Base-by-base conservation (phyloP, 2,329 filamentous ascomycete species). In the Aspergillus sp. region DNA sequence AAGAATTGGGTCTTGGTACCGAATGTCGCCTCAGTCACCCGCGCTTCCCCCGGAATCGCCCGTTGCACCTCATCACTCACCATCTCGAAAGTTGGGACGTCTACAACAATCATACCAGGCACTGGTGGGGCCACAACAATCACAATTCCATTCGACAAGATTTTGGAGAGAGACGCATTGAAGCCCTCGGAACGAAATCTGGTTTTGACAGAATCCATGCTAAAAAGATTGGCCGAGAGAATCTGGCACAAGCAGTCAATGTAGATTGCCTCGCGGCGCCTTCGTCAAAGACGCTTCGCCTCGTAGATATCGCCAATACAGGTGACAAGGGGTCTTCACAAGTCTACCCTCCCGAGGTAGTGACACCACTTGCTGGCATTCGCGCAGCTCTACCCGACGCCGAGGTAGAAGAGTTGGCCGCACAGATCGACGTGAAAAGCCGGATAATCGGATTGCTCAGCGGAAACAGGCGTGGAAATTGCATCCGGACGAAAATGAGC, bases 301-400 rank as follows among this genome's bases (percentile, higher is more conserved):
- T 64, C 7, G 54, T 55, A 13, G 52, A 59, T 22, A 34, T 54
- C 11, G 59, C 54, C n/a, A 61, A 64, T 25, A 64, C 62, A 1
- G 59, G 62, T 11, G 62, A 64, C 31, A 55, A 48, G n/a, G 62
- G 59, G 11, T 64, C 62, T 7, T 64, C 62, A 2, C 49, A 54
- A 22, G 62, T 64, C 7, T 61, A 56, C 25, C n/a, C 59, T 8
- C 59, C 62, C 6, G 19, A 31, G 4, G 59, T 64, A 13, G 55
- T 61, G 7, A 61, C 62, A 1, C 28, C 60, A 13, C 34, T 52
- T 4, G 59, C 61, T 5, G 62, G 62, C 6, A 54, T 64, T 28
- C 41, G 19, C 17, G 54, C 54, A 4, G 54, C 62, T 25, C 31
- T 61, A 19, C 54, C 59, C 2, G 46, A 54, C 6, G 54, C n/a